Evolutionary conservation across 441 rosid species (phyloP), one percentile per base, ranked within the genome.

Genomic region (Erodium trifolium): DNA sequence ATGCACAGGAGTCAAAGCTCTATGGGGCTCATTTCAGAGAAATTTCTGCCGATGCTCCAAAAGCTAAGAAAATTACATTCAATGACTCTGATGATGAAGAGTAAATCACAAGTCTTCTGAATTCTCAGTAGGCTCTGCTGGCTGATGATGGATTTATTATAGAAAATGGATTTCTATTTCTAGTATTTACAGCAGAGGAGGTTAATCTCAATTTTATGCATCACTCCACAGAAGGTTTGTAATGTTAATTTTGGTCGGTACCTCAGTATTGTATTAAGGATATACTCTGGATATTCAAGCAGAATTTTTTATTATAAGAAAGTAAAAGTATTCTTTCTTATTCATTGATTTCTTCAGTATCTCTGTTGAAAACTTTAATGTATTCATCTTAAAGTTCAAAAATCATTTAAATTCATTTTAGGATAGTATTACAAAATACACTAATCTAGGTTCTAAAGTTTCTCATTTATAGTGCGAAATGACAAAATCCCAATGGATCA

Each of bases 11-110:
- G 70, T 93, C 97, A 1, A 91, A 93, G 78, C 82, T 93, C 55
- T 91, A 93, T 43, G 99, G 99, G 16, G 91, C 95, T 73, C 95
- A 93, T 79, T 91, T 86, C 80, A 88, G 82, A 82, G 99, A 93
- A 82, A 86, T 93, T 53, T 70, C 93, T 37, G 93, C 87, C 19
- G 88, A 88, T 85, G 99, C 99, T 73, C 99, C 97, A 12, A 89
- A 89, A 78, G 82, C 99, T 18, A 93, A 71, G 16, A 91, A 86
- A 70, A 93, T 86, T 63, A 88, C 83, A 41, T 91, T 91, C 23
- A 72, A 71, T 68, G 75, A 88, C 78, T 93, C 97, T 0, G 96
- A 93, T 29, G 96, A 87, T 68, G 96, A 93, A 73, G 83, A 91
- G 59, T 85, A 63, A 70, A 66, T 27, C 23, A 18, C 8, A 18